A percentile compares a stretch with the other conserved stretches of the same genome.
Conservation (phyloP, 2,329 filamentous ascomycete species). For the Colletotrichum aenigma region DNA sequence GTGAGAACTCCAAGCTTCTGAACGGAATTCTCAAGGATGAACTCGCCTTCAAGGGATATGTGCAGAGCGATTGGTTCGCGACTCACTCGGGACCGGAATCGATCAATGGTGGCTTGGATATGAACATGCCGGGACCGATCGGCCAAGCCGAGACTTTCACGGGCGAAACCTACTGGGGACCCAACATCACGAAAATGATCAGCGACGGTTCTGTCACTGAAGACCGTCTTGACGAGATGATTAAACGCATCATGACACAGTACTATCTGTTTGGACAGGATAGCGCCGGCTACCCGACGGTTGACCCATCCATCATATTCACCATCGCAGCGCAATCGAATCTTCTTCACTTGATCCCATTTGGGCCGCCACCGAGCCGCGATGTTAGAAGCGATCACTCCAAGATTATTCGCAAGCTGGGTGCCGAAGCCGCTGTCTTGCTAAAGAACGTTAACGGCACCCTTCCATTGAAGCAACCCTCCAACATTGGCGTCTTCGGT, state of each 20-base stretch:
- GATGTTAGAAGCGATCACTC: conserved; percentile 62
- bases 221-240: conserved; percentile 71
- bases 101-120: conserved; percentile 74
- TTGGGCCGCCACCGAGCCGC: conserved; percentile 50
- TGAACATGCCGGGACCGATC: conserved; percentile 74
- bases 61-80: conserved; percentile 73
- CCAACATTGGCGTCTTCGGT: conserved; percentile 65
- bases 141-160: conserved; percentile 40
- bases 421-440: conserved; percentile 63
- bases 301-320: conserved; percentile 10
- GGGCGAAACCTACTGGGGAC: conserved; percentile 68
- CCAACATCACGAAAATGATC: conserved; percentile 59
- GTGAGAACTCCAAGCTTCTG: conserved; percentile 64
- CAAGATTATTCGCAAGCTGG: conserved; percentile 63
- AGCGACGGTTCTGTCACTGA: conserved; percentile 60
- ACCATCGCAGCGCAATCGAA: conserved; percentile 9
- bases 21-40: conserved; percentile 73
- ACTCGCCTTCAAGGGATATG: conserved; percentile 71
- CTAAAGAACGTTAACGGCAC: conserved; percentile 66
- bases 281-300: conserved; percentile 46
- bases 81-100: conserved; percentile 74
- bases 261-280: conserved; percentile 65
- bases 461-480: conserved; percentile 60
- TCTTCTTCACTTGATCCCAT: background rate
- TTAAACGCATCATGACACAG: conserved; percentile 64